Evolutionary conservation across 129 eudicot genomes (phyloP).

Genomic region (Gnaphalium uliginosum): DNA sequence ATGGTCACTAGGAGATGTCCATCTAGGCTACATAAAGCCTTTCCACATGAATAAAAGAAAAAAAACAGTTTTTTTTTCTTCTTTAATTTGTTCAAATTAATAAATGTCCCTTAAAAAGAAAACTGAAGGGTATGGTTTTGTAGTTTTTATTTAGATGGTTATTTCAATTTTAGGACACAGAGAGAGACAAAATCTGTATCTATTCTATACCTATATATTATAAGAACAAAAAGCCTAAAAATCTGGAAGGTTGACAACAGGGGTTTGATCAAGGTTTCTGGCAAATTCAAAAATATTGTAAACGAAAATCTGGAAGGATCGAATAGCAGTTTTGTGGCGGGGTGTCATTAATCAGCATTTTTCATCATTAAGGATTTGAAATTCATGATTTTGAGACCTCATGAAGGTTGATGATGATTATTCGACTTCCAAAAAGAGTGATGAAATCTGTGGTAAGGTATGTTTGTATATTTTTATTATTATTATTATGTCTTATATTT

Average conservation of each 20-base stretch:
- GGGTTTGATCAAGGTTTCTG: conserved; percentile 36
- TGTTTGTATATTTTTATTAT: background rate
- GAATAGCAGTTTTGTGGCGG: background rate
- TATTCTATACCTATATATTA: background rate
- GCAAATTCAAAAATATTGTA: background rate
- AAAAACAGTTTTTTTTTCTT: background rate
- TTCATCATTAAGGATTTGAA: background rate
- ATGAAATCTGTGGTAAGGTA: conserved; percentile 29
- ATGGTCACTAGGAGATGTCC: conserved; percentile 10
- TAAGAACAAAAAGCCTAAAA: conserved; percentile 9
- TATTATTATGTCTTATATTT: background rate
- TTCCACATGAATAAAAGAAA: conserved; percentile 2
- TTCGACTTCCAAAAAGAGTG: conserved; percentile 26
- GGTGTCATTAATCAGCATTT: conserved; percentile 20
- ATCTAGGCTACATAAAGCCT: background rate
- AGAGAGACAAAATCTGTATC: conserved; percentile 19
- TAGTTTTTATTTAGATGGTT: conserved; percentile 13
- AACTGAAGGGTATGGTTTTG: conserved; percentile 17
- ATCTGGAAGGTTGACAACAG: conserved; percentile 19
- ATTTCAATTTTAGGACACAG: conserved; percentile 18
- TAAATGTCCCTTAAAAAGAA: background rate
- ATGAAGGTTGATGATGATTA: conserved; percentile 28
- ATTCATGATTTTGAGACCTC: conserved; percentile 18
- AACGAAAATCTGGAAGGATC: background rate
- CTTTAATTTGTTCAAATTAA: background rate